Percentiles rank a stretch among this genome's conserved stretches.
Evolutionary conservation across 768 basidiomycete species (phyloP).

Genomic region (Infundibulicybe gibba): DNA sequence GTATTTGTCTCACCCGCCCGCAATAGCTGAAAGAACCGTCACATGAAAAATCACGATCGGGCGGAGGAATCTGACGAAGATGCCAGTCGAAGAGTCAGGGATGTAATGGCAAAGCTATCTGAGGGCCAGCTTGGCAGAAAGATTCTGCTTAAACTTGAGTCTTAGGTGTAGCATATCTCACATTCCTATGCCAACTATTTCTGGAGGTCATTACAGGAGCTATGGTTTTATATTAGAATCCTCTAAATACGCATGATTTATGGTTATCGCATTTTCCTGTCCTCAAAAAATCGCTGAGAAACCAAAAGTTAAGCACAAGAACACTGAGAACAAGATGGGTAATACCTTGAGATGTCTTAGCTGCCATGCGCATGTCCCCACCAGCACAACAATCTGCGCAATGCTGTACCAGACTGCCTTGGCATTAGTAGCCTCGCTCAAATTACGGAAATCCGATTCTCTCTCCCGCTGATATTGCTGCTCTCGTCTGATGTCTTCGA

Average conservation of each 20-base stretch:
- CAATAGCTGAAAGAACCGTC: constrained; percentile 61
- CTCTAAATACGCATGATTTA: not conserved
- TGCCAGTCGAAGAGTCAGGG: constrained; percentile 42
- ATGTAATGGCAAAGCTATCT: constrained; percentile 37
- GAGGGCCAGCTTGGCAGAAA: constrained; percentile 38
- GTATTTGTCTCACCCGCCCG: not conserved
- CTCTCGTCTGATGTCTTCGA: constrained; percentile 90
- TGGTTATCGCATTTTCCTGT: constrained; percentile 68
- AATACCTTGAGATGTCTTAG: constrained; percentile 83
- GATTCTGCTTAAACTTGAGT: constrained; percentile 34
- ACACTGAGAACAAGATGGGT: not conserved
- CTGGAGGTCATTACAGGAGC: no score
- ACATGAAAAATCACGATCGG: constrained; percentile 59
- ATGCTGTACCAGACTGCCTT: constrained; percentile 94
- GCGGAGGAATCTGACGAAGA: constrained; percentile 30
- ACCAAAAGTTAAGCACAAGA: not conserved
- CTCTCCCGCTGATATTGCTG: constrained; percentile 98
- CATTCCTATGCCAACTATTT: not conserved
- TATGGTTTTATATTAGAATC: constrained; percentile 4
- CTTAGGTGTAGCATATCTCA: constrained; percentile 10
- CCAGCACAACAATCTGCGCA: constrained; percentile 78
- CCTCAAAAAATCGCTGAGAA: constrained; percentile 78
- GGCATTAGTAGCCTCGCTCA: constrained; percentile 90
- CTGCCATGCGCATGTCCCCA: constrained; percentile 91
- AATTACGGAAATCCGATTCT: constrained; percentile 83